Conservation (phyloP, 2,329 filamentous ascomycete genomes). For the Rosellinia necatrix region DNA sequence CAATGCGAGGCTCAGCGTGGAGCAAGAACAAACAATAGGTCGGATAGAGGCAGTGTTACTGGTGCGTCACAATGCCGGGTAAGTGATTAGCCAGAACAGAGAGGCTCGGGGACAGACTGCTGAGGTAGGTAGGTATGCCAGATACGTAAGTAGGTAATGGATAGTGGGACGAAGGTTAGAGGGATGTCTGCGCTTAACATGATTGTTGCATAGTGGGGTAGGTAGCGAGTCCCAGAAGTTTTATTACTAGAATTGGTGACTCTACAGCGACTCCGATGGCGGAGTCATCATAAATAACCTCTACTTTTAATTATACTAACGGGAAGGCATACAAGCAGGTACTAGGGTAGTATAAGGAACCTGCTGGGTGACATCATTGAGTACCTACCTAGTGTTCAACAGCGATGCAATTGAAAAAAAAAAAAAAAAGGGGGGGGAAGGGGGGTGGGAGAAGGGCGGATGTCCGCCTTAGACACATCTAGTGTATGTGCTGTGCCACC, state of each 20-base stretch:
- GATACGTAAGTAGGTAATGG: too few relatives aligned
- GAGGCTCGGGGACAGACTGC: conserved; percentile 1
- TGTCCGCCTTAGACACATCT: too few relatives aligned
- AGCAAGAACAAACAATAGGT: not conserved
- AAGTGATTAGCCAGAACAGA: conserved; percentile 22
- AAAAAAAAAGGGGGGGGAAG: too few relatives aligned
- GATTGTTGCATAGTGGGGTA: conserved; percentile 26
- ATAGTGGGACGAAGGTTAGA: conserved; percentile 9
- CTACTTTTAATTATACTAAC: too few relatives aligned
- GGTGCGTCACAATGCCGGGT: not conserved
- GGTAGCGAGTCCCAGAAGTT: conserved; percentile 11
- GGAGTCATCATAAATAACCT: too few relatives aligned
- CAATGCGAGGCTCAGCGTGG: conserved; percentile 5
- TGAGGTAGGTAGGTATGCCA: conserved; percentile 1
- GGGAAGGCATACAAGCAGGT: too few relatives aligned
- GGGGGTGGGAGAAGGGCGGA: too few relatives aligned
- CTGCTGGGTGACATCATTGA: too few relatives aligned
- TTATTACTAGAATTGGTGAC: conserved; percentile 15
- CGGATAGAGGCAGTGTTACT: not conserved
- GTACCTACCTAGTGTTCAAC: too few relatives aligned
- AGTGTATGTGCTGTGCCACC: too few relatives aligned
- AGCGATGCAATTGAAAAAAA: too few relatives aligned
- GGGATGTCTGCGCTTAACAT: not conserved
- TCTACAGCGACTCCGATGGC: conserved; percentile 30
- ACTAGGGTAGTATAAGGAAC: too few relatives aligned